Conservation (phyloP, 1,139 yeast species). For the Suhomyces kunorum region DNA sequence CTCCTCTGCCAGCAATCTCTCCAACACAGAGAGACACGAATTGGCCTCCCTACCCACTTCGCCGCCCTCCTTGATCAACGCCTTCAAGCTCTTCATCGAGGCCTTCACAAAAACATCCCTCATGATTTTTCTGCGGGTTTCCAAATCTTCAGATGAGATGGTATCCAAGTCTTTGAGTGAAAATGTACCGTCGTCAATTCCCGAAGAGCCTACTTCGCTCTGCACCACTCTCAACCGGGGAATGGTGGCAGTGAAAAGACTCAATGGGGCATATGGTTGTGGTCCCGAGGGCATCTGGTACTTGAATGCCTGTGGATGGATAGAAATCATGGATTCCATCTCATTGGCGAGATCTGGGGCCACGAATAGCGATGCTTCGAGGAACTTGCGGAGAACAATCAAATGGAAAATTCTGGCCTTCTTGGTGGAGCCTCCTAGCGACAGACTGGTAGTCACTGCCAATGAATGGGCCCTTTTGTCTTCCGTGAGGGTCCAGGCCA, state of each 20-base stretch:
- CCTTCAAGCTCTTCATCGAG: slow-evolving; percentile 52
- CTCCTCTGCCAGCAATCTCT: slow-evolving; percentile 7
- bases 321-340: slow-evolving; percentile 14
- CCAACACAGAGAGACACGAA: slow-evolving; percentile 26
- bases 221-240: slow-evolving; percentile 17
- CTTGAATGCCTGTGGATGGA: slow-evolving; percentile 49
- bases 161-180: slow-evolving; percentile 34
- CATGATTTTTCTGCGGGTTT: slow-evolving; percentile 59
- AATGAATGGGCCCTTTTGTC: slow-evolving; percentile 48
- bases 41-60: slow-evolving; percentile 66
- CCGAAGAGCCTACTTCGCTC: slow-evolving; percentile 5
- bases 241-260: slow-evolving; percentile 49
- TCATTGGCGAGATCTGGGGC: slow-evolving; percentile 11
- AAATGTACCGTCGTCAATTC: slow-evolving; percentile 30
- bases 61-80: slow-evolving; percentile 69
- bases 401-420: slow-evolving; percentile 47
- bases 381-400: slow-evolving; percentile 43
- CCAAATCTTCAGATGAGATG: slow-evolving; percentile 55
- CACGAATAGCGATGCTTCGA: slow-evolving; percentile 41
- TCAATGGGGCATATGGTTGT: slow-evolving; percentile 61
- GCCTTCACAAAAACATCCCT: slow-evolving; percentile 53
- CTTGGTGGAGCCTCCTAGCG: slow-evolving; percentile 41
- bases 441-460: slow-evolving; percentile 47
- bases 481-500: slow-evolving; percentile 58
- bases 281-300: slow-evolving; percentile 59